phyloP scores from a whole-genome alignment of 2,329 filamentous ascomycete genomes.

The Pseudopithomyces chartarum region DNA sequence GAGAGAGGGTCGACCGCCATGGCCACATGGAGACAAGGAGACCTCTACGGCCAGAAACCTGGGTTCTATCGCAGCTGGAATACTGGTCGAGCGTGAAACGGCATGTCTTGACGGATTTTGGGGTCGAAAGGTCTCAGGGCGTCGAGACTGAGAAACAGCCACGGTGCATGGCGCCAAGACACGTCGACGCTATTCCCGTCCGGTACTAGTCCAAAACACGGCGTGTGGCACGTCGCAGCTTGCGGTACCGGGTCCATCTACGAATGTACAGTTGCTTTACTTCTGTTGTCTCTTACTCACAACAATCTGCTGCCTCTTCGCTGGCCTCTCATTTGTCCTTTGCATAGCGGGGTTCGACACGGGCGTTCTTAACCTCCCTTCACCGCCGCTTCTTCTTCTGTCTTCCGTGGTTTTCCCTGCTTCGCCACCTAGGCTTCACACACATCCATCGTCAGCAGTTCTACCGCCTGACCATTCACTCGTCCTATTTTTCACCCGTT shows the following conservation, averaged over 20 bases:
- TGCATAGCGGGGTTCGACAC: conserved; percentile 39
- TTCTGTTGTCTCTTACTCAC: not conserved
- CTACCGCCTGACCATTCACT: not conserved
- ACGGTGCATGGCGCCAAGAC: not conserved
- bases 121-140: conserved; percentile 17
- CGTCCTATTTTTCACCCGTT: not conserved
- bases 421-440: conserved; percentile 33
- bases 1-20: conserved; percentile 91
- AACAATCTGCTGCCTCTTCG: conserved; percentile 1
- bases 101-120: conserved; percentile 32
- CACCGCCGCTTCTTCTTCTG: conserved; percentile 22
- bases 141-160: conserved; percentile 21
- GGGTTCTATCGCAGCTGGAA: conserved; percentile 16
- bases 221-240: not conserved
- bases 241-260: not conserved
- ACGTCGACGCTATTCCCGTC: not conserved
- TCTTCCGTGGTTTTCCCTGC: conserved; percentile 21
- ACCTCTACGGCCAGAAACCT: conserved; percentile 21
- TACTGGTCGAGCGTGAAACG: conserved; percentile 13
- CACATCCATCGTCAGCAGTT: conserved; percentile 13
- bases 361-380: conserved; percentile 13
- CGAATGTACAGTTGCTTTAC: too few species aligned
- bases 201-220: not conserved
- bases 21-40: conserved; percentile 54
- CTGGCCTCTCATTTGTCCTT: conserved; percentile 16